These are phyloP conservation scores for Rubroboletus satanas DNA, from an alignment of 768 basidiomycete species.

Conservation along the genomic window DNA sequence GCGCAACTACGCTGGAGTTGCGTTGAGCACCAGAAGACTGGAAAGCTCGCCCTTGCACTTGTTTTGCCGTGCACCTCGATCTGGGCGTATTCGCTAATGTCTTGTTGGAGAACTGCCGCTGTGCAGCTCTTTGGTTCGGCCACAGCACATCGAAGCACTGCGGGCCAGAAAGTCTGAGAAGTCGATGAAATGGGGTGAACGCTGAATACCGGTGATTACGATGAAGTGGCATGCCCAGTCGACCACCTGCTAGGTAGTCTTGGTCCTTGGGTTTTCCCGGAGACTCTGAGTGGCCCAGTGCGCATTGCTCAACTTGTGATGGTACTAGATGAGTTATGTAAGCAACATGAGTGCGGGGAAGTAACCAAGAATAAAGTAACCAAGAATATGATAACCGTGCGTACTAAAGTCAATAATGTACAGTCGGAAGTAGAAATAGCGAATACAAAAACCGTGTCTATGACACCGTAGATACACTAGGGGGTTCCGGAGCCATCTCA, in stretches of 20 bases:
- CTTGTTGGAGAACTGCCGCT: background rate
- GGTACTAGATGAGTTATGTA: no score
- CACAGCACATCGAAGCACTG: background rate
- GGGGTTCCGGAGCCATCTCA: slow-evolving; percentile 33
- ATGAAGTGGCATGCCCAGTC: slow-evolving; percentile 4
- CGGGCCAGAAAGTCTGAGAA: background rate
- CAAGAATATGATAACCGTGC: slow-evolving; percentile 8
- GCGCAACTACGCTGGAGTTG: background rate
- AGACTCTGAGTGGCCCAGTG: no score
- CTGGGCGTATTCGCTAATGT: background rate
- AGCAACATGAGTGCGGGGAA: background rate
- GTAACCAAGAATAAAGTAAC: no score
- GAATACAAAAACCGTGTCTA: slow-evolving; percentile 13
- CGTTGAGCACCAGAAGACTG: background rate
- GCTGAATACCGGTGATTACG: background rate
- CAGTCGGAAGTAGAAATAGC: slow-evolving; percentile 1
- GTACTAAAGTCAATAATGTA: slow-evolving; percentile 13
- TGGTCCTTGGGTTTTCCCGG: background rate
- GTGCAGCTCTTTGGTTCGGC: background rate
- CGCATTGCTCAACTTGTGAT: no score
- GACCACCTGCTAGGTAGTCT: background rate
- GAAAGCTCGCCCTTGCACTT: background rate
- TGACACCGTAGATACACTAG: slow-evolving; percentile 14
- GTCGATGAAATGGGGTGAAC: background rate
- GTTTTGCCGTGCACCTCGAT: background rate